Conservation (phyloP, 495 filamentous ascomycete genomes). For the Aspergillus egyptiacus region DNA sequence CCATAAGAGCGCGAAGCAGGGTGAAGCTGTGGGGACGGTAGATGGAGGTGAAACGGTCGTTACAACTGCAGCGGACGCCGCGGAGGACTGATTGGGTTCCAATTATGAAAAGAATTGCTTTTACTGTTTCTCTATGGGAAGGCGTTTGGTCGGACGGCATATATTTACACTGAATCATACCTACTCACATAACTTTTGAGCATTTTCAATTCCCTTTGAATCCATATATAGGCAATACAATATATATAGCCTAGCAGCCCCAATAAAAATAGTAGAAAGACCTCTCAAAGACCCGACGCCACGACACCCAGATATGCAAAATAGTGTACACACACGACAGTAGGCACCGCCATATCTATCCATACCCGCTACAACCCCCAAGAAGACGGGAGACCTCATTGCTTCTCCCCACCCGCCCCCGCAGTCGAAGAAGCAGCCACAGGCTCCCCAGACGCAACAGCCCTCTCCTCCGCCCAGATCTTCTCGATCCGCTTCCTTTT, state of each 20-base stretch:
- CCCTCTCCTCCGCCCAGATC: slow-evolving; percentile 65
- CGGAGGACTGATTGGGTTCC: slow-evolving; percentile 22
- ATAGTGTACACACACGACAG: slow-evolving; percentile 8
- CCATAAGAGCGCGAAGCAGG: slow-evolving; percentile 29
- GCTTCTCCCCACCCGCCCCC: slow-evolving; percentile 12
- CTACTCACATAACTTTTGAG: background rate
- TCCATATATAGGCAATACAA: background rate
- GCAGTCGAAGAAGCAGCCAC: background rate
- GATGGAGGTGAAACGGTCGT: slow-evolving; percentile 9
- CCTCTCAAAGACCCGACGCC: background rate
- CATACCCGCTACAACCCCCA: background rate
- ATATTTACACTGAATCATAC: slow-evolving; percentile 13
- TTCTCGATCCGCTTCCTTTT: slow-evolving; percentile 63
- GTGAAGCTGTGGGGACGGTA: slow-evolving; percentile 19
- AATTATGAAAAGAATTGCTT: slow-evolving; percentile 7
- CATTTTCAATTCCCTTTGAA: background rate
- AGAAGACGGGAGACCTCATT: slow-evolving; percentile 9
- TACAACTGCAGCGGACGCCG: slow-evolving; percentile 13
- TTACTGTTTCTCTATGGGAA: slow-evolving; percentile 17
- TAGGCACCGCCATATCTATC: no score
- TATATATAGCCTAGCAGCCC: no score
- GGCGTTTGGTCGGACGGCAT: slow-evolving; percentile 33
- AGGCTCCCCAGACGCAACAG: slow-evolving; percentile 1
- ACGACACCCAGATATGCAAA: slow-evolving; percentile 4
- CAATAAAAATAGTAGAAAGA: background rate